phyloP scores from a whole-genome alignment of 208 protist genomes.

The Porcisia hertigi region DNA sequence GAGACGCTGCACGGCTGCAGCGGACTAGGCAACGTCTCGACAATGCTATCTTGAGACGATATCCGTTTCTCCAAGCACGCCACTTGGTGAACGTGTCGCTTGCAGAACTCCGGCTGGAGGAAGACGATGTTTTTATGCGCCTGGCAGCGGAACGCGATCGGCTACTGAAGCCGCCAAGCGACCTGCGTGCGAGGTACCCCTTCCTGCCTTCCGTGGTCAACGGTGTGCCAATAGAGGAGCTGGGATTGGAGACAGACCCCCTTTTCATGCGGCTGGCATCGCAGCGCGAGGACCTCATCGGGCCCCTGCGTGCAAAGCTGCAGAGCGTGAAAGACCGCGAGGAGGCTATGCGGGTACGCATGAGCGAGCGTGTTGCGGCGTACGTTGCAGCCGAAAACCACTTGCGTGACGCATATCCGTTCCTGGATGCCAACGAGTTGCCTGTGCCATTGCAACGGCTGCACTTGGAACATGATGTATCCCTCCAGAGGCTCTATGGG shows the following conservation, averaged over 20 bases:
- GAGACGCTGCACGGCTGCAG: conserved; percentile 30
- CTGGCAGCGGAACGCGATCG: conserved; percentile 36
- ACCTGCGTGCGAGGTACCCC: conserved; percentile 55
- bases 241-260: conserved; percentile 57
- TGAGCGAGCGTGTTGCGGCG: conserved; percentile 36
- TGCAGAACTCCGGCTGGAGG: conserved; percentile 32
- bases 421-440: conserved; percentile 33
- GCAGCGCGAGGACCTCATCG: conserved; percentile 56
- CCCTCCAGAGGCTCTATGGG: conserved; percentile 30
- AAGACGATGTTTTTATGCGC: conserved; percentile 43
- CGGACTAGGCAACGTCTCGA: conserved; percentile 29
- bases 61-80: conserved; percentile 44
- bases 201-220: conserved; percentile 54
- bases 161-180: conserved; percentile 43
- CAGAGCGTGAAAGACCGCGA: conserved; percentile 46
- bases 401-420: conserved; percentile 39
- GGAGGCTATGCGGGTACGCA: conserved; percentile 48
- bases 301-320: conserved; percentile 42
- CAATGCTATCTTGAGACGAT: conserved; percentile 35
- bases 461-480: conserved; percentile 32
- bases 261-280: conserved; percentile 60
- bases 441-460: conserved; percentile 45
- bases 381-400: conserved; percentile 36
- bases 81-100: conserved; percentile 22
- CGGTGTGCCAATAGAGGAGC: conserved; percentile 44